Evolutionary conservation across 768 basidiomycete species (phyloP).

Genomic region (Mycena haematopus): DNA sequence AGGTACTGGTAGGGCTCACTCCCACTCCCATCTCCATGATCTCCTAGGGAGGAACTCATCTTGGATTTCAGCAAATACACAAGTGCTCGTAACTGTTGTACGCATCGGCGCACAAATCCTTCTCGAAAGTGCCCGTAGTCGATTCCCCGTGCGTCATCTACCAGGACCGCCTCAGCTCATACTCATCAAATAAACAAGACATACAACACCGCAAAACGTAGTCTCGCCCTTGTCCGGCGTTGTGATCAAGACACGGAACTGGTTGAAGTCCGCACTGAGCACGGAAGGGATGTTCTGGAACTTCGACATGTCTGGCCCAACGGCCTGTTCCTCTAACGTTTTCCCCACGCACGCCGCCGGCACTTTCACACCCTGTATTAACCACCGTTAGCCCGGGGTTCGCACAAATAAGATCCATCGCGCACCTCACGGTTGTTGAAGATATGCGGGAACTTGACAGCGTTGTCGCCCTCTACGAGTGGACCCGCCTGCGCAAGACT

Average conservation of each 20-base stretch:
- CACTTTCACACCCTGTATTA: conserved; percentile 15
- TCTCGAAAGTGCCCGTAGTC: neutral
- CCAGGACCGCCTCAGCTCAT: too few species aligned
- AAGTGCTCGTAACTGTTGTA: neutral
- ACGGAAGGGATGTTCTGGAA: conserved; percentile 26
- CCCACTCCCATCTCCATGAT: too few species aligned
- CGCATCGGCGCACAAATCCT: neutral
- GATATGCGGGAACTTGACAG: conserved; percentile 22
- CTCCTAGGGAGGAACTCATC: too few species aligned
- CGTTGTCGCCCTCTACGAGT: conserved; percentile 11
- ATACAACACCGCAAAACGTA: too few species aligned
- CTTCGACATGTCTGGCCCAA: conserved; percentile 23
- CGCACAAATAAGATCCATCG: neutral
- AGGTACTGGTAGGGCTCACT: too few species aligned
- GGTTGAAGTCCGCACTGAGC: conserved; percentile 24
- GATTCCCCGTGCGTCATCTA: neutral
- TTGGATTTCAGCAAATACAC: too few species aligned
- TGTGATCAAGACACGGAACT: conserved; percentile 12
- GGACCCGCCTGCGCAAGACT: conserved; percentile 23
- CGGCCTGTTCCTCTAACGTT: conserved; percentile 25
- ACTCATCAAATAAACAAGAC: too few species aligned
- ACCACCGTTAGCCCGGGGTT: neutral
- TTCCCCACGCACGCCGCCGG: conserved; percentile 19
- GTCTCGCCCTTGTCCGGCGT: too few species aligned
- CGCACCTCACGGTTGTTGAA: conserved; percentile 23